Conservation (phyloP, 129 eudicot genomes). For the Daucus carota region DNA sequence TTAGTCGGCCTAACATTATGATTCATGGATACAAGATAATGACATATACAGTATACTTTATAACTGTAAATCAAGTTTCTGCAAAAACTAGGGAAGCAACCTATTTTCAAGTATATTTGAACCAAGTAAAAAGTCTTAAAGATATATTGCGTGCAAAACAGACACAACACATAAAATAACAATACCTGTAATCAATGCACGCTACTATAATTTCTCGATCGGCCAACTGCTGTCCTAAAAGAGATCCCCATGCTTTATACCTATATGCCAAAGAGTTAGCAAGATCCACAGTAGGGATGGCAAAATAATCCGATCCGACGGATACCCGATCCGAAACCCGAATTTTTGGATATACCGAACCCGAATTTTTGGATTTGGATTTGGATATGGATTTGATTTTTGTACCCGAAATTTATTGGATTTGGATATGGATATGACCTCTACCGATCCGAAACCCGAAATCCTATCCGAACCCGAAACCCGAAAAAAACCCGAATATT, state of each 20-base stretch:
- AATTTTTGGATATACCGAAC: too few species aligned
- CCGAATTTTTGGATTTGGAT: too few species aligned
- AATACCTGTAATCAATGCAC: conserved; percentile 85
- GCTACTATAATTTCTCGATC: conserved; percentile 89
- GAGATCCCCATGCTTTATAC: conserved; percentile 98
- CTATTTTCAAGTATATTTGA: background rate
- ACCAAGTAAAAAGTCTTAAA: background rate
- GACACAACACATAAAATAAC: background rate
- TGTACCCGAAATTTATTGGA: too few species aligned
- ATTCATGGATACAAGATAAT: background rate
- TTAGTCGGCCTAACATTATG: too few species aligned
- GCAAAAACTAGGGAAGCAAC: background rate
- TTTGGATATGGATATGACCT: too few species aligned
- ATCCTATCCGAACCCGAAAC: too few species aligned
- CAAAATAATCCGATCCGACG: too few species aligned
- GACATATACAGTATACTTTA: background rate
- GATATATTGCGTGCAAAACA: background rate
- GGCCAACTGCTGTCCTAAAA: conserved; percentile 80
- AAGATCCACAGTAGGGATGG: background rate
- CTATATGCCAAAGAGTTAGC: conserved; percentile 30
- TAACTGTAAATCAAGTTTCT: background rate
- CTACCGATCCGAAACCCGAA: too few species aligned
- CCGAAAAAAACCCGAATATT: too few species aligned
- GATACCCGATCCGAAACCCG: too few species aligned
- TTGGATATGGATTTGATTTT: too few species aligned